phyloP scores from a whole-genome alignment of 805 yeast species.

The Candida succiphila region DNA sequence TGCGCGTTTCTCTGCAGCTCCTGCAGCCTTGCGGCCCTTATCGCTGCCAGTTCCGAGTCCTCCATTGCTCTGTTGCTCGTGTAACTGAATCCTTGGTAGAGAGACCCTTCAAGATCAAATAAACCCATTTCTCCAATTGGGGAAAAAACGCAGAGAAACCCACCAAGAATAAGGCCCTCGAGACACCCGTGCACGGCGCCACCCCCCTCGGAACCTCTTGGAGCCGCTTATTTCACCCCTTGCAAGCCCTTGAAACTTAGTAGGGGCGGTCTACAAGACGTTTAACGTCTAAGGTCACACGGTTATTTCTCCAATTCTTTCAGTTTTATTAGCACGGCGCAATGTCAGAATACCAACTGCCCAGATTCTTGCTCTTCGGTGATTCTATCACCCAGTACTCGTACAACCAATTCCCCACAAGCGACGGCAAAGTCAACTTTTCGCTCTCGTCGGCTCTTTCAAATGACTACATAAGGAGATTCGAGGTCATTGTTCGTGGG shows the following conservation, averaged over 20 bases:
- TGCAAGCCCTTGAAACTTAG: too few species aligned
- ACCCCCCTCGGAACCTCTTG: too few species aligned
- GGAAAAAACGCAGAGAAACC: too few species aligned
- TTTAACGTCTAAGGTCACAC: too few species aligned
- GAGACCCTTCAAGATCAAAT: background rate
- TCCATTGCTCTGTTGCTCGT: slow-evolving; percentile 42
- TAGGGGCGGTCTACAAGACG: too few species aligned
- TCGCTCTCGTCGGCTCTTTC: slow-evolving; percentile 21
- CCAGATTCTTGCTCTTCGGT: slow-evolving; percentile 23
- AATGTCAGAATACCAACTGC: slow-evolving; percentile 13
- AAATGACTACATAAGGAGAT: slow-evolving; percentile 41
- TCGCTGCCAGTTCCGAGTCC: slow-evolving; percentile 78
- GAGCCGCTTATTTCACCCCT: too few species aligned
- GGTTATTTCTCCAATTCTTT: too few species aligned
- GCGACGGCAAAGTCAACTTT: slow-evolving; percentile 9
- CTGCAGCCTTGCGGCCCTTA: slow-evolving; percentile 84
- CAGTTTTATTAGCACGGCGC: too few species aligned
- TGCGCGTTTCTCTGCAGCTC: slow-evolving; percentile 61
- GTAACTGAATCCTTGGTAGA: background rate
- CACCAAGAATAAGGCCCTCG: background rate
- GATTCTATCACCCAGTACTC: slow-evolving; percentile 26
- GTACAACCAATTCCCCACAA: slow-evolving; percentile 13
- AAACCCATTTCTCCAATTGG: too few species aligned
- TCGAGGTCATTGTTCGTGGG: slow-evolving; percentile 70
- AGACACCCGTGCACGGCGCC: background rate